A percentile compares a stretch with the other conserved stretches of the same genome.
Evolutionary conservation across 139 green algal genomes (phyloP).

Genomic region (Pleodorina starrii): DNA sequence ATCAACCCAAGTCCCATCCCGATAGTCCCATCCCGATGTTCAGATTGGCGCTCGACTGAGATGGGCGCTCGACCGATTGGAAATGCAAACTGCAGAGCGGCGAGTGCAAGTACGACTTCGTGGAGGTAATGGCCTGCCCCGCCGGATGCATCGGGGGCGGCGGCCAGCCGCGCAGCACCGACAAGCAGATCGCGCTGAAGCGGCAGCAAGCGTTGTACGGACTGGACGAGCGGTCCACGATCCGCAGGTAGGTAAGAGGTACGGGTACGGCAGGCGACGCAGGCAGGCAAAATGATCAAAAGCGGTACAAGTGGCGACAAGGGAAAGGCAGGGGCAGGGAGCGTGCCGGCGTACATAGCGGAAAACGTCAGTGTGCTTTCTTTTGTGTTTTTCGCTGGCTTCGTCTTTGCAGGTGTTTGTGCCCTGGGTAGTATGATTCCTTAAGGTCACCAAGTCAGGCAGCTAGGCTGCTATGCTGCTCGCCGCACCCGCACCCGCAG

Average conservation of each 20-base stretch:
- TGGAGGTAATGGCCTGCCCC: constrained; percentile 78
- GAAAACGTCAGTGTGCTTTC: background rate
- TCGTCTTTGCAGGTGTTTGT: no score
- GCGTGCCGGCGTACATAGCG: no score
- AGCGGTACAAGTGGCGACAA: no score
- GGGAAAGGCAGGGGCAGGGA: no score
- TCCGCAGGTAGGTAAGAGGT: constrained; percentile 17
- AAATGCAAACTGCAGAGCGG: constrained; percentile 25
- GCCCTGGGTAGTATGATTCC: no score
- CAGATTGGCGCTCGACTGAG: no score
- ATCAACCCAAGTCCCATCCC: no score
- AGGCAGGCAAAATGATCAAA: background rate
- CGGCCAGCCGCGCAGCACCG: constrained; percentile 74
- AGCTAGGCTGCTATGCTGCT: background rate
- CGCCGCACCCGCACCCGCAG: background rate
- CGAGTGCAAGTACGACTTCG: constrained; percentile 70
- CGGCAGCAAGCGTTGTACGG: constrained; percentile 69
- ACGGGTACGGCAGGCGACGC: background rate
- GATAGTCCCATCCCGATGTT: no score
- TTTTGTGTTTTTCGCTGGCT: no score
- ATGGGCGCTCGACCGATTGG: no score
- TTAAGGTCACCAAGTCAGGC: no score
- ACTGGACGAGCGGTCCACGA: constrained; percentile 58
- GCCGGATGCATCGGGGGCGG: constrained; percentile 80
- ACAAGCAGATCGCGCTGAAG: constrained; percentile 72